Evolutionary conservation across 1,284 basidiomycete genomes (phyloP), one percentile per base, ranked within the genome.

Genomic region (Ceratobasidium sp.): DNA sequence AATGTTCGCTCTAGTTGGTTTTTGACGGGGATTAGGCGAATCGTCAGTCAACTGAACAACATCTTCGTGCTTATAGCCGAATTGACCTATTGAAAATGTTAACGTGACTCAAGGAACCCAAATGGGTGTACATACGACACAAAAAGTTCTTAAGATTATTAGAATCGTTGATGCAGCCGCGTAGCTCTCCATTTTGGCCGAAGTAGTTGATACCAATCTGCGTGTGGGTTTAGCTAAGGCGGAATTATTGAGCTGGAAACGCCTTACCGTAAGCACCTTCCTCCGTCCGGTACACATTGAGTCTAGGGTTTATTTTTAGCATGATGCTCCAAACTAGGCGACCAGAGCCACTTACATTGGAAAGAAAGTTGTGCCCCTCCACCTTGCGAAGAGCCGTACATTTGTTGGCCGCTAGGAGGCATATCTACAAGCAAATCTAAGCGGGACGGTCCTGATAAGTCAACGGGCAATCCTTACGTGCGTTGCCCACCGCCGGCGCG

Each of bases 31-130:
- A 81, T 93, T 88, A 11, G 81, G 81, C 1, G 90, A 82, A 81
- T 95, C 90, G 81, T 98, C 96, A 1, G 93, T 94, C 56, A 98
- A 87, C 79, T 92, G 87, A n/a, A 97, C 95, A 76, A 97, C 95
- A 82, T 97, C 95, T 19, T 93, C 90, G 54, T 85, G 82, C 77
- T 88, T 89, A 84, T 97, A 98, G 15, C 89, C 88, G 83, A 87
- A 95, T 13, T 88, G 84, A 40, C 85, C 91, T 92, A 80, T 52
- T 46, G 13, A 40, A 77, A 32, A 64, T 43, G 68, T 51, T 71
- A 2, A 68, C 75, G 5, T 15, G 32, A 1, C n/a, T 19, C 19
- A 46, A 15, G 34, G 17, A 22, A 73, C 46, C 25, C 44, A 11
- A 77, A 44, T 25, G 25, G 29, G 8, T 29, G 44, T 22, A 71